Evolutionary conservation across 257 asterid species (phyloP).

Genomic region (Fraxinus anomala): DNA sequence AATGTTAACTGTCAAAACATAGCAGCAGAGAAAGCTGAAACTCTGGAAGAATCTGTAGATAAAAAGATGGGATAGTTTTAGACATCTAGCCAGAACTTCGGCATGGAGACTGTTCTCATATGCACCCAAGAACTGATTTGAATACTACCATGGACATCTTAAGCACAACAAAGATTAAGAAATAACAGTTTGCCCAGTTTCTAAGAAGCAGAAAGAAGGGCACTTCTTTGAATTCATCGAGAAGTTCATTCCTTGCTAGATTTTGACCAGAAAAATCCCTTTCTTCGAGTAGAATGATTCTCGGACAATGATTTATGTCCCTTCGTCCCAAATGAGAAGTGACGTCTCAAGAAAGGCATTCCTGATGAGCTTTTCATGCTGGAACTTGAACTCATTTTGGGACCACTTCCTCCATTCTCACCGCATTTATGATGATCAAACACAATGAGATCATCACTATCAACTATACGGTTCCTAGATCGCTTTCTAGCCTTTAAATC

Average conservation of each 20-base stretch:
- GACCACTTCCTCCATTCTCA: conserved; percentile 51
- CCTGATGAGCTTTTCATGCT: conserved; percentile 63
- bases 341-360: conserved; percentile 76
- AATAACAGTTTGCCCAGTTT: not conserved
- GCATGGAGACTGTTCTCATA: not conserved
- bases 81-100: not conserved
- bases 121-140: not conserved
- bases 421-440: conserved; percentile 54
- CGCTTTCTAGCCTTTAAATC: conserved; percentile 65
- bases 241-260: conserved; percentile 54
- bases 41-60: conserved; percentile 24
- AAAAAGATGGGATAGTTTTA: not conserved
- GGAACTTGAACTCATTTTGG: conserved; percentile 66
- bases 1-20: conserved; percentile 7
- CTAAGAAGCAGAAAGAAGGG: conserved; percentile 1
- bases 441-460: conserved; percentile 55
- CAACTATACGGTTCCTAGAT: conserved; percentile 63
- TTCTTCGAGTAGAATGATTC: conserved; percentile 46
- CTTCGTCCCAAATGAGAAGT: conserved; percentile 75
- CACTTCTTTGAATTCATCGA: conserved; percentile 24
- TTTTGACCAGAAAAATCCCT: conserved; percentile 66
- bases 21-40: conserved; percentile 23
- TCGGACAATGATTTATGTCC: conserved; percentile 50
- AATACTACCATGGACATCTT: not conserved
- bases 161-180: not conserved